phyloP scores from a whole-genome alignment of 768 basidiomycete species.

The Leccinum barrowsii region DNA sequence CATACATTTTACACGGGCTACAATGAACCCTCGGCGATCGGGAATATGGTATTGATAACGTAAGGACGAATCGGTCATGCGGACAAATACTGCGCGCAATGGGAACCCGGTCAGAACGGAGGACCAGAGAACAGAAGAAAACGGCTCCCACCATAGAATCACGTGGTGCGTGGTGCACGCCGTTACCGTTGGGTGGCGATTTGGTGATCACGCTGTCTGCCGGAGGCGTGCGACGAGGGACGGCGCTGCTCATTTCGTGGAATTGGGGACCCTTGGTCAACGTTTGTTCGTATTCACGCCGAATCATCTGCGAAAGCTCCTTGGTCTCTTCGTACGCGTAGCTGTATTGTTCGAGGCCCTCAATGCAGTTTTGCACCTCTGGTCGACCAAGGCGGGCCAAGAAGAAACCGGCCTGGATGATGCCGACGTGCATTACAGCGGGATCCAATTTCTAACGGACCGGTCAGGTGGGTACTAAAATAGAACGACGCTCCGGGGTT shows the following conservation, averaged over 20 bases:
- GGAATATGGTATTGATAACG: slow-evolving; percentile 29
- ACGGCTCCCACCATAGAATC: slow-evolving; percentile 18
- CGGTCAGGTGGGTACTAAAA: slow-evolving; percentile 8
- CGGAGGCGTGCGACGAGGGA: slow-evolving; percentile 25
- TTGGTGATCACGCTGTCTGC: slow-evolving; percentile 11
- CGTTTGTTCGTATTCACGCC: slow-evolving; percentile 44
- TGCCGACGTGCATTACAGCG: slow-evolving; percentile 85
- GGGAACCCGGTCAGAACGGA: slow-evolving; percentile 12
- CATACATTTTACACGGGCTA: slow-evolving; percentile 22
- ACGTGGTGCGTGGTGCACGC: slow-evolving; percentile 13
- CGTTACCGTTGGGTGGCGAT: slow-evolving; percentile 15
- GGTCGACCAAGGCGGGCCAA: slow-evolving; percentile 80
- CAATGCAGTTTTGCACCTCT: slow-evolving; percentile 81
- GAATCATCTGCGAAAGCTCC: slow-evolving; percentile 69
- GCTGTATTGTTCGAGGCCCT: slow-evolving; percentile 84
- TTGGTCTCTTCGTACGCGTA: slow-evolving; percentile 84
- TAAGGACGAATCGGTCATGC: slow-evolving; percentile 12
- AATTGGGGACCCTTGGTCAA: slow-evolving; percentile 35
- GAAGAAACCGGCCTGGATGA: slow-evolving; percentile 78
- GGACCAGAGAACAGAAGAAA: not conserved
- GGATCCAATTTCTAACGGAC: slow-evolving; percentile 65
- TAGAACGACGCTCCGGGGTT: slow-evolving; percentile 5
- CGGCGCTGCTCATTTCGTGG: slow-evolving; percentile 39
- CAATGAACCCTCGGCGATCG: slow-evolving; percentile 6
- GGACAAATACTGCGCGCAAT: slow-evolving; percentile 23